These are phyloP conservation scores for Pichia phayaonensis DNA, from an alignment of 805 yeast species.

Conservation along the genomic window DNA sequence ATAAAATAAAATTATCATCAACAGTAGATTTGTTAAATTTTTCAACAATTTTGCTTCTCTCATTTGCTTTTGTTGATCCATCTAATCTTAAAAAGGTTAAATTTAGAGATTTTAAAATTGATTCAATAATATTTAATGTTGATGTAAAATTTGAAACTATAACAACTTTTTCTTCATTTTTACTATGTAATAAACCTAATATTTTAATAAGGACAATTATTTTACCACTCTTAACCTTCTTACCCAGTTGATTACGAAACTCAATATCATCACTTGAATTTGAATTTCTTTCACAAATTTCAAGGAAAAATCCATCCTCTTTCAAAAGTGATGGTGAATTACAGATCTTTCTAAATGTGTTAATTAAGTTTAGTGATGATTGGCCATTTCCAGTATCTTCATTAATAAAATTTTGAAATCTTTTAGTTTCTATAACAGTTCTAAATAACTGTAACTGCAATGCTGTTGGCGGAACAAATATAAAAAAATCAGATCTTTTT, in stretches of 20 bases:
- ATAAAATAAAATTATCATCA: constrained; percentile 48
- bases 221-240: constrained; percentile 49
- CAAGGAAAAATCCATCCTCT: constrained; percentile 40
- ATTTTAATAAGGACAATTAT: constrained; percentile 51
- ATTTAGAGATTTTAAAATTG: constrained; percentile 40
- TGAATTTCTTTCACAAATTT: constrained; percentile 17
- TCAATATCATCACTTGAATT: constrained; percentile 15
- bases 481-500: constrained; percentile 62
- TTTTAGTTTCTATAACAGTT: constrained; percentile 35
- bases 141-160: constrained; percentile 83
- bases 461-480: constrained; percentile 71
- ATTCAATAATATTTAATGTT: constrained; percentile 71
- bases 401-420: constrained; percentile 25
- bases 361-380: constrained; percentile 61
- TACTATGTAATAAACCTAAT: constrained; percentile 32
- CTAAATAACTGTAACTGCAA: constrained; percentile 51
- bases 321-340: constrained; percentile 65
- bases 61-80: constrained; percentile 69
- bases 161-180: constrained; percentile 64
- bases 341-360: constrained; percentile 70
- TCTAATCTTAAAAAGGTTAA: constrained; percentile 61
- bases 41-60: constrained; percentile 58
- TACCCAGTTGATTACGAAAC: constrained; percentile 25
- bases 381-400: constrained; percentile 18
- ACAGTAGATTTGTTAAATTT: constrained; percentile 49